Evolutionary conservation across 164 flowering plant species (phyloP).

Genomic region (Magnolia changhungtana): DNA sequence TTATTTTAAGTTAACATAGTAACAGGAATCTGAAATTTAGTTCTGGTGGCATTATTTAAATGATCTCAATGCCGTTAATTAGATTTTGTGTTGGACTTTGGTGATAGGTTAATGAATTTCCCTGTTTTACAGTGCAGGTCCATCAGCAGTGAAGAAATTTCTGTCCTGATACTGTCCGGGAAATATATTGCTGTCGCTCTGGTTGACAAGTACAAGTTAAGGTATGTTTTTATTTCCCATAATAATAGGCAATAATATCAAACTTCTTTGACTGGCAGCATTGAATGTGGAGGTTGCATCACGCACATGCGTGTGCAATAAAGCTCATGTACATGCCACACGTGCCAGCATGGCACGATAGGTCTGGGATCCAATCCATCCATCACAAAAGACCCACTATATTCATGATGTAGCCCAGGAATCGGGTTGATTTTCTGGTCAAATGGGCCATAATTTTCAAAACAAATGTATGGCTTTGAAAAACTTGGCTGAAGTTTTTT

Average conservation of each 20-base stretch:
- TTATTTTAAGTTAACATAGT: not conserved
- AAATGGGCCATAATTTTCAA: too few species aligned
- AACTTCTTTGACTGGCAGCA: too few species aligned
- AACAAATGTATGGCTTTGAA: too few species aligned
- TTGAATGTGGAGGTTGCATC: not conserved
- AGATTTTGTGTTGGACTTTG: not conserved
- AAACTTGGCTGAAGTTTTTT: too few species aligned
- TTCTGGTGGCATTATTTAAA: not conserved
- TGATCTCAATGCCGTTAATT: not conserved
- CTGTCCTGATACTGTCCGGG: conserved; percentile 66
- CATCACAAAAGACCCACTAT: too few species aligned
- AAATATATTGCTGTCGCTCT: conserved; percentile 80
- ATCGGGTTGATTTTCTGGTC: too few species aligned
- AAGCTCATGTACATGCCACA: too few species aligned
- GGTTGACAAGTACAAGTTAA: conserved; percentile 80
- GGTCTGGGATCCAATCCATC: too few species aligned
- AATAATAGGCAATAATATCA: not conserved
- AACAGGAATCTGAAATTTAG: not conserved
- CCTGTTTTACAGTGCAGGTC: conserved; percentile 81
- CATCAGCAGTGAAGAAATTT: conserved; percentile 62
- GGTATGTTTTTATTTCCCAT: conserved; percentile 32
- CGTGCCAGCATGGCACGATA: too few species aligned
- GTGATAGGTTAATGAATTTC: conserved; percentile 24
- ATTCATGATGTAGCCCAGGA: too few species aligned
- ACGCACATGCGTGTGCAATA: too few species aligned